A percentile compares a stretch with the other conserved stretches of the same genome.
Evolutionary conservation across 176 grass and related monocot species (phyloP).

Genomic region (Neostapfia colusana): DNA sequence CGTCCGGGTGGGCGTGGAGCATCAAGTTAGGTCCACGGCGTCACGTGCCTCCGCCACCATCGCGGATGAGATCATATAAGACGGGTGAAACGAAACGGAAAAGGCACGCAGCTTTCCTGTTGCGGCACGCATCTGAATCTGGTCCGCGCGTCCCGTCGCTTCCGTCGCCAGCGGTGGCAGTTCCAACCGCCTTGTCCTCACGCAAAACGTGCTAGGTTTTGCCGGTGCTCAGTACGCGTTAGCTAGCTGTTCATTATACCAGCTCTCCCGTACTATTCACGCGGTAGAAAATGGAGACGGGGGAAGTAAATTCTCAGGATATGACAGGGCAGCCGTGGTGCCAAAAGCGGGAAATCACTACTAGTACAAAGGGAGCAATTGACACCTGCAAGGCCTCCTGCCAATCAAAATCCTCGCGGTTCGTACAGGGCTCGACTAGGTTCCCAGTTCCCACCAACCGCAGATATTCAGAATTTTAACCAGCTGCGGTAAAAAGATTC

Average conservation of each 20-base stretch:
- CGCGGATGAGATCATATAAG: background rate
- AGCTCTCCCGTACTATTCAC: background rate
- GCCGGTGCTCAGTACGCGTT: background rate
- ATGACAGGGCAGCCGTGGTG: no score
- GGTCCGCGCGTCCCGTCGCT: background rate
- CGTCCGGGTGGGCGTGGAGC: background rate
- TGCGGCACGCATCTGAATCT: background rate
- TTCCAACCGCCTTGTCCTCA: conserved; percentile 37
- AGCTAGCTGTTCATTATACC: background rate
- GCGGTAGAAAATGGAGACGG: no score
- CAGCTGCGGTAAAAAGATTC: background rate
- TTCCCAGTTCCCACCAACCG: background rate
- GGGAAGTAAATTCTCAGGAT: no score
- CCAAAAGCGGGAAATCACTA: no score
- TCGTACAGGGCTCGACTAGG: background rate
- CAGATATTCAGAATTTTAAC: background rate
- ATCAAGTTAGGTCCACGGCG: conserved; percentile 11
- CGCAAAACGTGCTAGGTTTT: conserved; percentile 19
- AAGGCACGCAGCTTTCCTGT: background rate
- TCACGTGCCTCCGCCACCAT: background rate
- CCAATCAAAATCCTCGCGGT: background rate
- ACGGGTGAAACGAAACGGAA: background rate
- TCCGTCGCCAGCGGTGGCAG: conserved; percentile 2
- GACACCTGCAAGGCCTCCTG: background rate
- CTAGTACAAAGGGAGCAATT: background rate